Base-by-base conservation (phyloP, 2,329 filamentous ascomycete species). In the Exophiala dermatitidis region DNA sequence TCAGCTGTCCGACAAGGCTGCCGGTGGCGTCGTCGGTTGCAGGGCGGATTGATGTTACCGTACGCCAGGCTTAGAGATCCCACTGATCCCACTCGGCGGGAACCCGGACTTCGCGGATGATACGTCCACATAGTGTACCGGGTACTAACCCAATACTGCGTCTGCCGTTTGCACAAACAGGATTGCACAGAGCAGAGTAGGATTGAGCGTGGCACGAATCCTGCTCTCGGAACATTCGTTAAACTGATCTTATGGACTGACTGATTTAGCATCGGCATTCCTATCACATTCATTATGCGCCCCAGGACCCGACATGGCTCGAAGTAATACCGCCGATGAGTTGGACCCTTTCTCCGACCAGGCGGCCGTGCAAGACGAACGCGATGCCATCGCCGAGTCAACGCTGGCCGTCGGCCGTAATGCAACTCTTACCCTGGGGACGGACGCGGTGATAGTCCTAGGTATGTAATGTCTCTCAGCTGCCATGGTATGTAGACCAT, bases 361-460 rank as follows among this genome's bases (percentile, higher is more conserved):
- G 36, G 54, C 51, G 6, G 50, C 51, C 29, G 44, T 57, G 3
- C 46, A 57, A 10, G 57, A 59, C 30, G 62, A 64, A 48, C 64
- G 66, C 44, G 66, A 68, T 28, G 67, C 72, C 50, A 64, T 69
- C 32, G 65, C 66, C 48, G 73, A 74, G 57, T 66, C 71, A 46
- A 78, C 76, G 38, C 69, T 83, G 52, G 66, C 70, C 46, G 76
- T 84, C 12, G 79, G 77, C 61, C 73, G 77, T 53, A 77, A 80
- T 66, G 79, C 79, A 7, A 80, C 77, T 29, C 69, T 86, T 46
- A 83, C 80, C 1, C 69, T 86, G 40, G 77, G 76, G 19, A 78
- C 76, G 1, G 81, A 85, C 62, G 75, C 79, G 31, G 71, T 85
- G 47, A 74, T 82, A 57, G 73, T 85, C 8, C 66, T 79, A 50